A percentile compares a stretch with the other conserved stretches of the same genome.
phyloP scores from a whole-genome alignment of 805 yeast species.

The Saccharomycopsis fodiens region DNA sequence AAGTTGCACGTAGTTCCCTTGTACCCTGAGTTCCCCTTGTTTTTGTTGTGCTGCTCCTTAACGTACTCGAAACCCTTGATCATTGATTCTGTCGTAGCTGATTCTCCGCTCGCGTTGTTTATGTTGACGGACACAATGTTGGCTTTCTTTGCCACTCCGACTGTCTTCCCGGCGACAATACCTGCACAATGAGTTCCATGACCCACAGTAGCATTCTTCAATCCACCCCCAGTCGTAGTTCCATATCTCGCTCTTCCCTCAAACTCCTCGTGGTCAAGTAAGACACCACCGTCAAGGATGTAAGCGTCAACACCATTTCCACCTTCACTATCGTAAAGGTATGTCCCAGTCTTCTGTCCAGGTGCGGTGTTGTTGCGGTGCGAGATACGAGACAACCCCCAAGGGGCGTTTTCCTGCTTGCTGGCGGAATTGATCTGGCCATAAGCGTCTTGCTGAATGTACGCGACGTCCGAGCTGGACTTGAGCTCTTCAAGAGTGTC shows the following conservation, averaged over 20 bases:
- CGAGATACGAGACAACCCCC: neutral
- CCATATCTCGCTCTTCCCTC: slow-evolving; percentile 86
- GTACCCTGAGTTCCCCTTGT: slow-evolving; percentile 39
- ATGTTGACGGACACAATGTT: too few relatives aligned
- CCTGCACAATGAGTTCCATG: slow-evolving; percentile 98
- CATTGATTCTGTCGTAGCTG: too few relatives aligned
- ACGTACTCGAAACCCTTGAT: slow-evolving; percentile 56
- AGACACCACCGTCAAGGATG: slow-evolving; percentile 85
- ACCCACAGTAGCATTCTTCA: slow-evolving; percentile 72
- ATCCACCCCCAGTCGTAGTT: too few relatives aligned
- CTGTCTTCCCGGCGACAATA: slow-evolving; percentile 70
- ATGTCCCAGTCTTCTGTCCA: slow-evolving; percentile 11
- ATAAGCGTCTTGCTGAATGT: too few relatives aligned
- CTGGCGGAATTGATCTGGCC: too few relatives aligned
- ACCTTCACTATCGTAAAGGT: slow-evolving; percentile 6
- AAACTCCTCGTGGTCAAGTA: slow-evolving; percentile 66
- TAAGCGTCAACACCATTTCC: slow-evolving; percentile 56
- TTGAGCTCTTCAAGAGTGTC: too few relatives aligned
- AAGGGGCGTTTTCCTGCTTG: slow-evolving; percentile 47
- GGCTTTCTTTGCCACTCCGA: slow-evolving; percentile 78
- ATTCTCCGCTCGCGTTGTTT: too few relatives aligned
- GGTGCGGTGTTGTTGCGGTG: too few relatives aligned
- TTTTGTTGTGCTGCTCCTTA: slow-evolving; percentile 39
- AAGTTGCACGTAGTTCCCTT: slow-evolving; percentile 87
- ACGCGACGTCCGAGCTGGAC: too few relatives aligned